phyloP scores from a whole-genome alignment of 306 rosid species.

The Vicia faba region DNA sequence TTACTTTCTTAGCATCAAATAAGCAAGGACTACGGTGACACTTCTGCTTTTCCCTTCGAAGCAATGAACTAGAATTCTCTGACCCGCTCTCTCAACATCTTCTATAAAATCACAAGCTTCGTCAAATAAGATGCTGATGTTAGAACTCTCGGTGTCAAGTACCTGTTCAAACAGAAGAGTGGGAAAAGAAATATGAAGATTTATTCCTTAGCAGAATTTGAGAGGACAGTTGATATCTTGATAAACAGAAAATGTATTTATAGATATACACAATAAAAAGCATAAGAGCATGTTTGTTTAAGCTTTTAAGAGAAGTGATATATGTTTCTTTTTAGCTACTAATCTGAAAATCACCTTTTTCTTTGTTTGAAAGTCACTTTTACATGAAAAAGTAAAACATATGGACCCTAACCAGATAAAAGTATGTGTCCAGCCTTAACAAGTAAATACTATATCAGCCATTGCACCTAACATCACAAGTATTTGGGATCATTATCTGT shows the following conservation, averaged over 20 bases:
- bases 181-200: slow-evolving; percentile 17
- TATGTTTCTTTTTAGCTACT: not conserved
- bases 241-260: not conserved
- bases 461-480: too few relatives aligned
- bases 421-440: too few relatives aligned
- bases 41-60: slow-evolving; percentile 97
- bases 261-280: not conserved
- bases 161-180: slow-evolving; percentile 52
- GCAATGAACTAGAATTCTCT: slow-evolving; percentile 86
- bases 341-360: not conserved
- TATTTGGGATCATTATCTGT: too few relatives aligned
- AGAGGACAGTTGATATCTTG: not conserved
- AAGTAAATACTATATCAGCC: too few relatives aligned
- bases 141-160: slow-evolving; percentile 61
- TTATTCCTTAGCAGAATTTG: slow-evolving; percentile 6
- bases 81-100: slow-evolving; percentile 64
- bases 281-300: not conserved
- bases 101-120: slow-evolving; percentile 81
- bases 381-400: too few relatives aligned
- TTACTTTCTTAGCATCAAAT: slow-evolving; percentile 87
- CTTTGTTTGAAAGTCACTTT: not conserved
- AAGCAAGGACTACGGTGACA: slow-evolving; percentile 86
- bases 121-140: slow-evolving; percentile 76
- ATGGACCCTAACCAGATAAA: too few relatives aligned
- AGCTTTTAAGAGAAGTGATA: not conserved